A percentile compares a stretch with the other conserved stretches of the same genome.
These are phyloP conservation scores for Hapsidospora chrysogenum DNA, from an alignment of 495 filamentous ascomycete species.

Conservation along the genomic window DNA sequence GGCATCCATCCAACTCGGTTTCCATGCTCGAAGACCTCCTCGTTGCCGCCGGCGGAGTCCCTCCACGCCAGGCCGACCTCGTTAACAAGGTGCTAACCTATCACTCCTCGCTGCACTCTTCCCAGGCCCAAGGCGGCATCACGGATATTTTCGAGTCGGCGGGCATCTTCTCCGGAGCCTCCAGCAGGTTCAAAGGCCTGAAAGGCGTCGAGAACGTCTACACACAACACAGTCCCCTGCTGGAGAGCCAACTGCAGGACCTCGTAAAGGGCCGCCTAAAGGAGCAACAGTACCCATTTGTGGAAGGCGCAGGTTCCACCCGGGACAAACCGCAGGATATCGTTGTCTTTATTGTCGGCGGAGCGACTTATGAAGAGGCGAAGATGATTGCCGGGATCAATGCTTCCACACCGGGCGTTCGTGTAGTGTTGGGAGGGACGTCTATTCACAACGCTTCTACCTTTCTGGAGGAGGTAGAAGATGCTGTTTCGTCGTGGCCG, in stretches of 20 bases:
- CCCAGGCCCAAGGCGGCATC: slow-evolving; percentile 50
- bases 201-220: slow-evolving; percentile 98
- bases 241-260: slow-evolving; percentile 79
- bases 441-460: slow-evolving; percentile 68
- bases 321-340: slow-evolving; percentile 94
- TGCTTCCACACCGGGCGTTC: slow-evolving; percentile 70
- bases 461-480: slow-evolving; percentile 77
- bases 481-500: slow-evolving; percentile 67
- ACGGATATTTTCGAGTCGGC: slow-evolving; percentile 83
- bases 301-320: slow-evolving; percentile 70
- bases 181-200: slow-evolving; percentile 81
- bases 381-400: slow-evolving; percentile 88
- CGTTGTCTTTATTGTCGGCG: slow-evolving; percentile 83
- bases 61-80: slow-evolving; percentile 52
- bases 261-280: slow-evolving; percentile 78
- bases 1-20: slow-evolving; percentile 61
- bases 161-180: slow-evolving; percentile 78
- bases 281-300: slow-evolving; percentile 77
- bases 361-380: slow-evolving; percentile 89
- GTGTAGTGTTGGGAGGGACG: slow-evolving; percentile 79
- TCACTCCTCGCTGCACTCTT: slow-evolving; percentile 64
- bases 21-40: slow-evolving; percentile 76
- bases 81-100: slow-evolving; percentile 68
- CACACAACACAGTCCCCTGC: slow-evolving; percentile 82
- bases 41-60: slow-evolving; percentile 54